These are phyloP conservation scores for Volutella citrinella DNA, from an alignment of 2,329 filamentous ascomycete species.

Conservation along the genomic window DNA sequence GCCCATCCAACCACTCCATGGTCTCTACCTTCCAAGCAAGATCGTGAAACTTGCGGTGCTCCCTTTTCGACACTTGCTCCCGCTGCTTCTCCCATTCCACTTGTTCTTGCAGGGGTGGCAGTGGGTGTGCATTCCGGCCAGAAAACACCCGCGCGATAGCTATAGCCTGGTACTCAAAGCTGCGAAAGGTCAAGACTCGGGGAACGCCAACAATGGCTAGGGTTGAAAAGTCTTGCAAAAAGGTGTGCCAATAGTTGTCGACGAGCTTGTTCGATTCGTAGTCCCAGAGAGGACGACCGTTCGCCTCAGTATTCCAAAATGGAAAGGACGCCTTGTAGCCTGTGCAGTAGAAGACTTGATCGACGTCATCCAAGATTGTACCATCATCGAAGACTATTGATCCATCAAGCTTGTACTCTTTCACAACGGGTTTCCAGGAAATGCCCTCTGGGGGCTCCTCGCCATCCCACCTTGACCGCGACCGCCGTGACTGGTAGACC, in stretches of 20 bases:
- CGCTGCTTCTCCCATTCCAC: slow-evolving; percentile 45
- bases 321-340: slow-evolving; percentile 43
- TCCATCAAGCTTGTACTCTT: slow-evolving; percentile 39
- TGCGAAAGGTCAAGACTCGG: slow-evolving; percentile 48
- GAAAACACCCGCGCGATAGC: slow-evolving; percentile 49
- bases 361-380: slow-evolving; percentile 32
- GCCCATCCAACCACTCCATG: slow-evolving; percentile 39
- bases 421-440: slow-evolving; percentile 52
- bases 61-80: slow-evolving; percentile 22
- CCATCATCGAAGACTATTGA: slow-evolving; percentile 42
- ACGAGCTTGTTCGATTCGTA: slow-evolving; percentile 43
- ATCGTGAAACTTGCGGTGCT: slow-evolving; percentile 48
- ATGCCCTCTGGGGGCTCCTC: slow-evolving; percentile 43
- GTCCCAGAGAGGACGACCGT: slow-evolving; percentile 48
- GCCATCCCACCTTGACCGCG: slow-evolving; percentile 49
- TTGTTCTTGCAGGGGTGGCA: slow-evolving; percentile 40
- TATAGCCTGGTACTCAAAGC: slow-evolving; percentile 55
- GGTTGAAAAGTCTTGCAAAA: slow-evolving; percentile 44
- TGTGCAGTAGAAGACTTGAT: slow-evolving; percentile 41
- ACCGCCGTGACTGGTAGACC: slow-evolving; percentile 50
- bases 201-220: slow-evolving; percentile 52
- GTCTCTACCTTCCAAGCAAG: slow-evolving; percentile 54
- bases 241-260: slow-evolving; percentile 50
- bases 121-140: slow-evolving; percentile 32
- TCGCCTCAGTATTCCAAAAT: slow-evolving; percentile 45